Evolutionary conservation across 2,329 filamentous ascomycete species (phyloP).

Genomic region (Blastomyces parvus): DNA sequence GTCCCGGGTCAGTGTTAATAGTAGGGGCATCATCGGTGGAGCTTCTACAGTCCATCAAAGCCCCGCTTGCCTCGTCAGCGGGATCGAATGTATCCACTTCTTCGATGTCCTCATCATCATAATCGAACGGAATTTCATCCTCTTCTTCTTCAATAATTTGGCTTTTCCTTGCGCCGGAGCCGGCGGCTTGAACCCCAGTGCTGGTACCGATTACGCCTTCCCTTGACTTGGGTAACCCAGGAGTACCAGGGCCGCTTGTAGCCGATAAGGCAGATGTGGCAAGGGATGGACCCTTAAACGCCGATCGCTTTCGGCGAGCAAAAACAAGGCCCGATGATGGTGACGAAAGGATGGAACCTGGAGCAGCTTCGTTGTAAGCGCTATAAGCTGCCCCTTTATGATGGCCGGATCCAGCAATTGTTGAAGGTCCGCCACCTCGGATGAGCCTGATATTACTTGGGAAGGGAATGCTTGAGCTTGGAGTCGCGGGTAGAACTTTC

Average conservation of each 20-base stretch:
- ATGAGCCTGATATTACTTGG: slow-evolving; percentile 80
- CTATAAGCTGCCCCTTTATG: slow-evolving; percentile 24
- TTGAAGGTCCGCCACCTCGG: slow-evolving; percentile 37
- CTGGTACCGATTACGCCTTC: slow-evolving; percentile 22
- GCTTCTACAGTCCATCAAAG: slow-evolving; percentile 16
- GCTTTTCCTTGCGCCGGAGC: slow-evolving; percentile 29
- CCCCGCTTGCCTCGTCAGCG: slow-evolving; percentile 19
- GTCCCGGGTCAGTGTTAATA: not conserved
- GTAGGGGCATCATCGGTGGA: slow-evolving; percentile 18
- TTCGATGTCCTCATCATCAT: slow-evolving; percentile 30
- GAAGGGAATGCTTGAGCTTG: slow-evolving; percentile 60
- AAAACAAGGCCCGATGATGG: slow-evolving; percentile 38
- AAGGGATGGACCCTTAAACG: slow-evolving; percentile 39
- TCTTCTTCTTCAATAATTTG: slow-evolving; percentile 40
- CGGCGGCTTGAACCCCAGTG: slow-evolving; percentile 16
- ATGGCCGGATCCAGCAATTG: slow-evolving; percentile 18
- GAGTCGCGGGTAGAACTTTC: slow-evolving; percentile 89
- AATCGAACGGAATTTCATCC: slow-evolving; percentile 20
- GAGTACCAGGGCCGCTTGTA: slow-evolving; percentile 25
- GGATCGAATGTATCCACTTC: slow-evolving; percentile 35
- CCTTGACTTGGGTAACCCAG: slow-evolving; percentile 24
- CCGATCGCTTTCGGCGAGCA: slow-evolving; percentile 37
- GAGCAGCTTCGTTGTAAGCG: slow-evolving; percentile 31
- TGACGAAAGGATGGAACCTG: slow-evolving; percentile 30
- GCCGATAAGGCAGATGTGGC: slow-evolving; percentile 30